Evolutionary conservation across 257 asterid species (phyloP), one percentile per base, ranked within the genome.

Genomic region (Eustoma russellianum): DNA sequence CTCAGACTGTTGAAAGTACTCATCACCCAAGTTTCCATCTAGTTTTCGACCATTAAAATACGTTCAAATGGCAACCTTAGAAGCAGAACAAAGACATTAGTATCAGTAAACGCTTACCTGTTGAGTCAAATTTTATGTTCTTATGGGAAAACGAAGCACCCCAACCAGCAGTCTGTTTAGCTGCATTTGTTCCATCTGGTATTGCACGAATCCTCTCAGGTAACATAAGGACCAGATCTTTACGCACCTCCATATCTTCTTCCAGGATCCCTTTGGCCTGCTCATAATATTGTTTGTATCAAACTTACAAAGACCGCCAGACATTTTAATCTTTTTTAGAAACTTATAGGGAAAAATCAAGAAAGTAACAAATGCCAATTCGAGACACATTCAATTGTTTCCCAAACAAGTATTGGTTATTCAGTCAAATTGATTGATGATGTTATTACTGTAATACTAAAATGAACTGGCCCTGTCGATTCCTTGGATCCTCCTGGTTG

Each of bases 181-280:
- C 13, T 33, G 66, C 64, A 45, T 50, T 34, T 33, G 59, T 51
- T 7, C 94, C 86, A 56, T 91, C 98, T 7, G 93, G 76, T 53
- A 91, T 85, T 13, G 80, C 86, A 52, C 71, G 73, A 58, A 91
- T 85, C 70, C 88, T 74, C 52, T 85, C 88, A 0, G 88, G 75
- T 49, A 91, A 79, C 19, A 80, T 69, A 16, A 82, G 75, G 57
- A 88, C 95, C 48, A 91, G 67, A 53, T 91, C 97, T 1, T n/a
- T 48, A 43, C 97, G 94, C 45, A 77, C 74, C 59, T 77, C 93
- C 34, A 63, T 38, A 58, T 91, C 95, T 65, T 91, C 95, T 38
- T 44, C 68, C 0, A 94, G 58, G 41, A 88, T 57, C 46, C 88
- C 90, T 78, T 85, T 88, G 47, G 82, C 90, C 95, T 91, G 79